phyloP scores from a whole-genome alignment of 495 filamentous ascomycete genomes.

The Mytilinidion resinicola region DNA sequence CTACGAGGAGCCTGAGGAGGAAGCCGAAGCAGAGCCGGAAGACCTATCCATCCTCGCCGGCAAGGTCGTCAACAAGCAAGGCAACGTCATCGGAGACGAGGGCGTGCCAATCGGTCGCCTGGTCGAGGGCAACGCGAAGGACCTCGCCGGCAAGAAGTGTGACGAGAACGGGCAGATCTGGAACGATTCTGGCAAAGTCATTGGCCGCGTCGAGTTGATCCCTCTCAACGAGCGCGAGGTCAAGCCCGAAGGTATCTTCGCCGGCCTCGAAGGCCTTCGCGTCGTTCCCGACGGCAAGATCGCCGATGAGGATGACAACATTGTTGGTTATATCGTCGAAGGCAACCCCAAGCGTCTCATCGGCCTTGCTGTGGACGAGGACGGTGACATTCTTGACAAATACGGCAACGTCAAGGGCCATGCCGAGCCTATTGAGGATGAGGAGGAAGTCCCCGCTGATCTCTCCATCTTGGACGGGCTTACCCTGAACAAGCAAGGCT shows the following conservation, averaged over 20 bases:
- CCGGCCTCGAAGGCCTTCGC: slow-evolving; percentile 61
- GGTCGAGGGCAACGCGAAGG: slow-evolving; percentile 58
- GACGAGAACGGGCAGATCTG: slow-evolving; percentile 71
- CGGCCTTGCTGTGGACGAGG: slow-evolving; percentile 71
- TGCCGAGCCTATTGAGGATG: slow-evolving; percentile 50
- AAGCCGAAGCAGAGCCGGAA: slow-evolving; percentile 22
- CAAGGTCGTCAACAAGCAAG: slow-evolving; percentile 69
- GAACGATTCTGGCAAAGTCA: slow-evolving; percentile 63
- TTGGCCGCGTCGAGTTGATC: slow-evolving; percentile 69
- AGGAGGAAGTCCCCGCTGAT: slow-evolving; percentile 43
- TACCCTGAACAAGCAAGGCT: slow-evolving; percentile 76
- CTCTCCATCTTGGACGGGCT: slow-evolving; percentile 60
- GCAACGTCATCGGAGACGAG: slow-evolving; percentile 66
- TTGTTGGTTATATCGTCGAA: slow-evolving; percentile 67
- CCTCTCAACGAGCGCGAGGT: slow-evolving; percentile 64
- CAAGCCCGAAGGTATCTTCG: slow-evolving; percentile 67
- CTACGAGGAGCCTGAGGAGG: slow-evolving; percentile 47
- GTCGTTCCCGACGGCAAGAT: slow-evolving; percentile 67
- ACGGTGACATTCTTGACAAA: slow-evolving; percentile 78
- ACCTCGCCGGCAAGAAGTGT: slow-evolving; percentile 61
- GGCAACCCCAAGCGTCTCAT: slow-evolving; percentile 68
- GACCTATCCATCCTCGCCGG: slow-evolving; percentile 61
- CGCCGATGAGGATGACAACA: slow-evolving; percentile 58
- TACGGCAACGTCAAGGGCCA: slow-evolving; percentile 64
- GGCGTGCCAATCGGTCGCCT: slow-evolving; percentile 65